Evolutionary conservation across 2,329 filamentous ascomycete genomes (phyloP).

Genomic region (Epichloe gansuensis): DNA sequence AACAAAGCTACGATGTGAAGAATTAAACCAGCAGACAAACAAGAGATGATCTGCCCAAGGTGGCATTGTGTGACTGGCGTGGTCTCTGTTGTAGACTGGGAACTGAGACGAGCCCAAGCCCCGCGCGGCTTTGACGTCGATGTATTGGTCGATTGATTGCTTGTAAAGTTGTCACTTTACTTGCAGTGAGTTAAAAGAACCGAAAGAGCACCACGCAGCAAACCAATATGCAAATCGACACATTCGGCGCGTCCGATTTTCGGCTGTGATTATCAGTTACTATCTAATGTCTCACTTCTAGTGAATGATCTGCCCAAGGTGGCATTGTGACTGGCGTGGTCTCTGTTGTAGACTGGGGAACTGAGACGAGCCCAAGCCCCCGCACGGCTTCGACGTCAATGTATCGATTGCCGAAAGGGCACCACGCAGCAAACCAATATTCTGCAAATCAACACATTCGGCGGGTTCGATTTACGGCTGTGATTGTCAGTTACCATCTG

Average conservation of each 20-base stretch:
- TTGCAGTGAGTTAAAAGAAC: neutral
- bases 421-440: neutral
- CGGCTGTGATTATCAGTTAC: neutral
- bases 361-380: neutral
- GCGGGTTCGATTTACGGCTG: neutral
- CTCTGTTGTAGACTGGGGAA: neutral
- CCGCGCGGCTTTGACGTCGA: conserved; percentile 4
- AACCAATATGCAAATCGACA: neutral
- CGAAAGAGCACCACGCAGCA: neutral
- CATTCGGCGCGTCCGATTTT: neutral
- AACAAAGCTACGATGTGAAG: neutral
- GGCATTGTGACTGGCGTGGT: conserved; percentile 1
- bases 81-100: neutral
- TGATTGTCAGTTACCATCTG: neutral
- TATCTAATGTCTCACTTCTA: neutral
- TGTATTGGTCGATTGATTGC: neutral
- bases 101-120: neutral
- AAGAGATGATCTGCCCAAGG: neutral
- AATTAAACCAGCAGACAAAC: neutral
- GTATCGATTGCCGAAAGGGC: neutral
- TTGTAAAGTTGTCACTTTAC: neutral
- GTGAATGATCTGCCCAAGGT: neutral
- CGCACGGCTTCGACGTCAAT: conserved; percentile 5
- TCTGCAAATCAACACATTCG: neutral
- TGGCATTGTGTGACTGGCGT: conserved; percentile 1